Evolutionary conservation across 148 eudicot genomes (phyloP).

Genomic region (Dianthus caryophyllus): DNA sequence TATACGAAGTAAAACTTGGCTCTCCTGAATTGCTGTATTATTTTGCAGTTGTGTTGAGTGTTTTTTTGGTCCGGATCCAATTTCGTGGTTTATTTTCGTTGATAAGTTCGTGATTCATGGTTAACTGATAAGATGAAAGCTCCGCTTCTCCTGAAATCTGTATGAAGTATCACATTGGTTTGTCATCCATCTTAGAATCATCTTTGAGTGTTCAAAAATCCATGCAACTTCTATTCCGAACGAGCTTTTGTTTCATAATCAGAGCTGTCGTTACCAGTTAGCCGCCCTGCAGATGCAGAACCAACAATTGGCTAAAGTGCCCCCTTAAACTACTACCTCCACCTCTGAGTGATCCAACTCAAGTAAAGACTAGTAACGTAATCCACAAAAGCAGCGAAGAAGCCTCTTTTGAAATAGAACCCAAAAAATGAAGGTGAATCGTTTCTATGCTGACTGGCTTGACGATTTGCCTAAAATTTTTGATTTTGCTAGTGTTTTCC

Average conservation of each 20-base stretch:
- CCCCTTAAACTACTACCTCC: conserved; percentile 30
- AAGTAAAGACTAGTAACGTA: conserved; percentile 16
- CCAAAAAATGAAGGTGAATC: conserved; percentile 50
- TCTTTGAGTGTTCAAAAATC: neutral
- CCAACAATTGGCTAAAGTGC: neutral
- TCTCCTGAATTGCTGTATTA: neutral
- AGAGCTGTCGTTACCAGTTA: conserved; percentile 46
- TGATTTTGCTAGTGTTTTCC: no score
- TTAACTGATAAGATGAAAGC: no score
- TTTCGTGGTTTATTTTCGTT: no score
- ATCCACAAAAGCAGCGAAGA: conserved; percentile 32
- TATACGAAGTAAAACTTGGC: neutral
- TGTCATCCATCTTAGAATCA: neutral
- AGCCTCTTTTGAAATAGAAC: conserved; percentile 53
- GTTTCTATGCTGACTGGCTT: conserved; percentile 82
- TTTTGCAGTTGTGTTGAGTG: neutral
- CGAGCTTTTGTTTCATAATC: conserved; percentile 12
- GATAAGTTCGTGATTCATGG: no score
- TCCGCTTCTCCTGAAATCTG: neutral
- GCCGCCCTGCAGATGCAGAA: conserved; percentile 40
- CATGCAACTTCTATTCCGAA: neutral
- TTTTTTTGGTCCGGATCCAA: no score
- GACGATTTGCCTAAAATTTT: conserved; percentile 32
- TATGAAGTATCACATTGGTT: no score
- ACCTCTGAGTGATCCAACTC: conserved; percentile 27